Evolutionary conservation across 495 filamentous ascomycete species (phyloP).

Genomic region (Annulohypoxylon moriforme): DNA sequence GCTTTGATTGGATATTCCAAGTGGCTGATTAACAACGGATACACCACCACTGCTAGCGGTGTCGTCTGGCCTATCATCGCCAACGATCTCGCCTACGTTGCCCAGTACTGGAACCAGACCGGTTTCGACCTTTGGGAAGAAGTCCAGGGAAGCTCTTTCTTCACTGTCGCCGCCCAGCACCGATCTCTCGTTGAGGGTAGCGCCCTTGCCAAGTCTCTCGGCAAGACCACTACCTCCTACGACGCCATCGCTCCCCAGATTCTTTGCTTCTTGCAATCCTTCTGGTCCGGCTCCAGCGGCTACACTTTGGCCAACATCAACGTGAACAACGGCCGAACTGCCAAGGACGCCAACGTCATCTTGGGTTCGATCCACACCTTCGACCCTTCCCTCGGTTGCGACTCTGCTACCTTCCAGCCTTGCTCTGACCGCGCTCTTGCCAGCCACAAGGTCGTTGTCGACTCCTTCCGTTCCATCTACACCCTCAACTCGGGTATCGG

Average conservation of each 20-base stretch:
- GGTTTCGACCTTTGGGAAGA: conserved; percentile 82
- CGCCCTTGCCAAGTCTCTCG: conserved; percentile 63
- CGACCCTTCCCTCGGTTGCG: conserved; percentile 68
- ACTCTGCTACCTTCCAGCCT: conserved; percentile 69
- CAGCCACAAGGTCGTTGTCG: conserved; percentile 72
- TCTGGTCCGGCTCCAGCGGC: conserved; percentile 68
- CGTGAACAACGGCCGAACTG: conserved; percentile 62
- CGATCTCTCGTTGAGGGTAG: conserved; percentile 72
- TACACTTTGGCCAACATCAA: conserved; percentile 69
- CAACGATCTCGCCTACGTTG: conserved; percentile 76
- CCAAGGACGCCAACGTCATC: conserved; percentile 71
- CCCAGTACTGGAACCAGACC: conserved; percentile 76
- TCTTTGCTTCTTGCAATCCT: conserved; percentile 70
- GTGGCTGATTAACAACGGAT: conserved; percentile 62
- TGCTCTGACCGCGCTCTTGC: conserved; percentile 71
- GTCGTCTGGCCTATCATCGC: conserved; percentile 71
- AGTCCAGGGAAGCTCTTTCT: conserved; percentile 71
- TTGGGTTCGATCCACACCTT: conserved; percentile 73
- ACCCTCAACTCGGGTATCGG: conserved; percentile 64
- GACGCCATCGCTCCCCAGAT: conserved; percentile 68
- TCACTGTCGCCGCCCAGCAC: conserved; percentile 56
- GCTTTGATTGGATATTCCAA: conserved; percentile 62
- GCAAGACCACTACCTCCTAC: conserved; percentile 58
- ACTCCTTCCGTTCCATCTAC: conserved; percentile 72
- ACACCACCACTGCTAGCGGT: conserved; percentile 52